Conservation (phyloP, 768 basidiomycete genomes). For the Ramaria sp. region DNA sequence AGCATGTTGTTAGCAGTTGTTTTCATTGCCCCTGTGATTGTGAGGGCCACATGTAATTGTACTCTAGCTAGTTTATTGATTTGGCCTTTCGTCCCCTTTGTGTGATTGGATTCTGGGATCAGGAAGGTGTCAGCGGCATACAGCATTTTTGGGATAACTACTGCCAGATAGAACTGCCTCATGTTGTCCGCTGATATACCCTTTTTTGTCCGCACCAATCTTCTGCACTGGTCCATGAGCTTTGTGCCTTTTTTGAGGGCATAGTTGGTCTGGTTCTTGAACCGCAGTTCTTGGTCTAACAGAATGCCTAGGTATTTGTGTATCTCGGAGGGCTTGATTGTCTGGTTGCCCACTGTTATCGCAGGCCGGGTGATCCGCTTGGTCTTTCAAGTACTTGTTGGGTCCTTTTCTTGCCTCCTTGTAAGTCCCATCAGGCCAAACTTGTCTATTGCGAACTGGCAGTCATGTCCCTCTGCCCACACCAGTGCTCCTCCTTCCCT, state of each 20-base stretch:
- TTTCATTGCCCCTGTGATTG: constrained; percentile 17
- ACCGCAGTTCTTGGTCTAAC: constrained; percentile 20
- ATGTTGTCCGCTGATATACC: constrained; percentile 14
- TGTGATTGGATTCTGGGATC: background rate
- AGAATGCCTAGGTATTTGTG: constrained; percentile 23
- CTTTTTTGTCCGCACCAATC: constrained; percentile 13
- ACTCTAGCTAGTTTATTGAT: constrained; percentile 10
- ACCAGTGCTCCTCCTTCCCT: no score
- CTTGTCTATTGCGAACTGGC: constrained; percentile 10
- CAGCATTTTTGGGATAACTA: constrained; percentile 21
- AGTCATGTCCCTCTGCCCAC: constrained; percentile 15
- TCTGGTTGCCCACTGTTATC: constrained; percentile 12
- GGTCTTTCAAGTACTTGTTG: background rate
- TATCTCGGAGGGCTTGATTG: background rate
- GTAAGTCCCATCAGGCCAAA: constrained; percentile 3
- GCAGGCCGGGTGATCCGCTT: constrained; percentile 7
- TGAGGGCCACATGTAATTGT: constrained; percentile 14
- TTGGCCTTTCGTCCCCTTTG: background rate
- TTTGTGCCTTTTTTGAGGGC: background rate
- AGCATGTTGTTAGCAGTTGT: no score
- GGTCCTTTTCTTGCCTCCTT: constrained; percentile 3
- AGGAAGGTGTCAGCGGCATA: constrained; percentile 23
- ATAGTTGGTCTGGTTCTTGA: constrained; percentile 14
- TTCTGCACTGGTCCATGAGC: constrained; percentile 2
- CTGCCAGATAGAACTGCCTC: constrained; percentile 18